phyloP scores from a whole-genome alignment of 805 yeast genomes.

The Hanseniaspora mollemarum region DNA sequence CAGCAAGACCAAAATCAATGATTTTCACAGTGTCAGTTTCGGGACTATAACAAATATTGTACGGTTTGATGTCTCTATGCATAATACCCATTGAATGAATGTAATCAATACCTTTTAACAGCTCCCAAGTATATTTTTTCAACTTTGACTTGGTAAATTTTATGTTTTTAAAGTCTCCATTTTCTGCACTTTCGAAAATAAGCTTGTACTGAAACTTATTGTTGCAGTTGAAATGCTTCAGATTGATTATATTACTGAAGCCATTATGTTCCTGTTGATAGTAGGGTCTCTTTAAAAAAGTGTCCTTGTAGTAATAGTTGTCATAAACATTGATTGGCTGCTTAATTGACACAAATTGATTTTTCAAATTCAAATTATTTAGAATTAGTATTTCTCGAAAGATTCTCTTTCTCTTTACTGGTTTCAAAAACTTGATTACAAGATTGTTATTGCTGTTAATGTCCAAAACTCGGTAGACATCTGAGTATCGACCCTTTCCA shows the following conservation, averaged over 20 bases:
- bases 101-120: slow-evolving; percentile 73
- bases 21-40: slow-evolving; percentile 54
- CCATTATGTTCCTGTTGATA: slow-evolving; percentile 30
- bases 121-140: slow-evolving; percentile 69
- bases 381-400: slow-evolving; percentile 79
- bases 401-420: slow-evolving; percentile 84
- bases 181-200: slow-evolving; percentile 72
- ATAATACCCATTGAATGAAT: slow-evolving; percentile 92
- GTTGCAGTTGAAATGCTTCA: slow-evolving; percentile 30
- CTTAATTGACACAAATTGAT: neutral
- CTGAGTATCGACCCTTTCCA: slow-evolving; percentile 92
- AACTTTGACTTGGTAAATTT: slow-evolving; percentile 64
- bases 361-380: slow-evolving; percentile 49
- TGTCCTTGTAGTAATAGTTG: slow-evolving; percentile 6
- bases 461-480: slow-evolving; percentile 78
- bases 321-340: slow-evolving; percentile 1
- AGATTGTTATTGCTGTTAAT: slow-evolving; percentile 51
- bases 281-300: slow-evolving; percentile 4
- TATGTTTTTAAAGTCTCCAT: slow-evolving; percentile 68
- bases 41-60: slow-evolving; percentile 91
- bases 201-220: slow-evolving; percentile 82
- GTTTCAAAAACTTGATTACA: slow-evolving; percentile 82
- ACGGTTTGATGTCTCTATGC: slow-evolving; percentile 94
- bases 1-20: slow-evolving; percentile 95
- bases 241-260: slow-evolving; percentile 58